Percentiles rank a stretch among this genome's conserved stretches.
Conservation (phyloP, 179 eudicot genomes). For the Drosera spatulata region DNA sequence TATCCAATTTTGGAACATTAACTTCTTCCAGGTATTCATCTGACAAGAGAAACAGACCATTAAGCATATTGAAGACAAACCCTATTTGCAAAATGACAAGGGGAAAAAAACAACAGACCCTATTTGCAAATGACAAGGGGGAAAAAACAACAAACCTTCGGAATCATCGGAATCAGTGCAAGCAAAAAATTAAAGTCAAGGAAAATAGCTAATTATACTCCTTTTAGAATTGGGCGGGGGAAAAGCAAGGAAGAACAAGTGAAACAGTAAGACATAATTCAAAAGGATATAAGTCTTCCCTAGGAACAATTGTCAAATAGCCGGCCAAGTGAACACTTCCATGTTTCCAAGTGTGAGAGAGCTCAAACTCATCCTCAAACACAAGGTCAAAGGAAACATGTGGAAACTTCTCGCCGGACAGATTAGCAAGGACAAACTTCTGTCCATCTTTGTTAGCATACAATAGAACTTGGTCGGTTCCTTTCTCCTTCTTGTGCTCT, state of each 20-base stretch:
- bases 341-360: constrained; percentile 49
- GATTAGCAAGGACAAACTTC: constrained; percentile 55
- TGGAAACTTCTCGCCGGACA: constrained; percentile 43
- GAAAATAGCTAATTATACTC: no score
- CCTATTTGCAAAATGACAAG: no score
- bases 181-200: no score
- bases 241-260: neutral
- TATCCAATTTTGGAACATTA: no score
- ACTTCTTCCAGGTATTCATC: no score
- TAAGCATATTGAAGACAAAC: no score
- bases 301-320: constrained; percentile 29
- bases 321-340: constrained; percentile 66
- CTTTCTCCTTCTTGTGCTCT: constrained; percentile 42
- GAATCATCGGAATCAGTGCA: no score
- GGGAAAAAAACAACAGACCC: no score
- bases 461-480: constrained; percentile 38
- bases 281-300: constrained; percentile 44
- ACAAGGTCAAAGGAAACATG: constrained; percentile 57
- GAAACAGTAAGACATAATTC: neutral
- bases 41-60: no score
- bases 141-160: no score
- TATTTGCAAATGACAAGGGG: no score
- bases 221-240: no score
- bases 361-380: constrained; percentile 18
- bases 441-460: constrained; percentile 34